A percentile compares a stretch with the other conserved stretches of the same genome.
phyloP scores from a whole-genome alignment of 164 flowering plant genomes.

The Liquidambar formosana region DNA sequence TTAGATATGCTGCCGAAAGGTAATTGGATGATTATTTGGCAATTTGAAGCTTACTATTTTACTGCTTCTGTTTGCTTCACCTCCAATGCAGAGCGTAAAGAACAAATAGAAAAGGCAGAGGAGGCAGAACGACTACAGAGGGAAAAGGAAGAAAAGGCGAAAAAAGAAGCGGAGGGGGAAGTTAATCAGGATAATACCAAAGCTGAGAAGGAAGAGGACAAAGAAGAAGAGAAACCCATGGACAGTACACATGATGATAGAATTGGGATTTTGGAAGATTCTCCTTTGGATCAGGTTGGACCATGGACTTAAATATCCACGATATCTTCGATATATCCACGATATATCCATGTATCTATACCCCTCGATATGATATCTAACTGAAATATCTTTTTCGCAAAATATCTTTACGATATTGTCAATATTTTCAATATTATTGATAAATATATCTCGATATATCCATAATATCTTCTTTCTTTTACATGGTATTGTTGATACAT shows the following conservation, averaged over 20 bases:
- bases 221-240: slow-evolving; percentile 30
- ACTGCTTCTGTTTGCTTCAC: slow-evolving; percentile 8
- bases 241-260: slow-evolving; percentile 38
- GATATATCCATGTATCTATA: too few species aligned
- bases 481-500: too few species aligned
- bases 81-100: slow-evolving; percentile 68
- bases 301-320: too few species aligned
- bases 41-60: background rate
- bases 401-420: too few species aligned
- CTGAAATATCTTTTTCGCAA: too few species aligned
- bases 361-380: too few species aligned
- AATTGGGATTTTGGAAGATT: slow-evolving; percentile 41
- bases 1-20: background rate
- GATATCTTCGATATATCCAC: too few species aligned
- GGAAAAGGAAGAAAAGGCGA: slow-evolving; percentile 76
- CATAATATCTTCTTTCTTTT: too few species aligned
- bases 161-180: slow-evolving; percentile 56
- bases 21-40: background rate
- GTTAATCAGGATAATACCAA: slow-evolving; percentile 21
- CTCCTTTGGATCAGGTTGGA: slow-evolving; percentile 46
- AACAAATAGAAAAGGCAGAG: slow-evolving; percentile 90
- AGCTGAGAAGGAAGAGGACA: slow-evolving; percentile 17
- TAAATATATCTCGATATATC: too few species aligned
- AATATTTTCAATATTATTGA: too few species aligned
- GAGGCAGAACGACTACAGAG: slow-evolving; percentile 81